These are phyloP conservation scores for Aspergillus sp. DNA, from an alignment of 2,329 filamentous ascomycete species.

Conservation along the genomic window DNA sequence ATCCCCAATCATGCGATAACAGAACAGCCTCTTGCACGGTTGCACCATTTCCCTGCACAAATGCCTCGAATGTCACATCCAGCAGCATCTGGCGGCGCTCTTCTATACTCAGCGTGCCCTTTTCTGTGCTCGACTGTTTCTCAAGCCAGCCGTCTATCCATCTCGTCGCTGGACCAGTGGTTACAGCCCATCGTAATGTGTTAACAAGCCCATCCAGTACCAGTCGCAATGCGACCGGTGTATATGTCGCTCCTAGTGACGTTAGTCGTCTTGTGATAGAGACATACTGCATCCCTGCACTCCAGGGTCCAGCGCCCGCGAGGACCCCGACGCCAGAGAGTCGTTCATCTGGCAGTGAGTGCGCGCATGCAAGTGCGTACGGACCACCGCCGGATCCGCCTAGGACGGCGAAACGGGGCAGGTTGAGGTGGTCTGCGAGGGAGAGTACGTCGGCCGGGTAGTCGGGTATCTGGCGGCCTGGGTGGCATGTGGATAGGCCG, in stretches of 20 bases:
- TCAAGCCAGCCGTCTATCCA: neutral
- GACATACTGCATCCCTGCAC: slow-evolving; percentile 32
- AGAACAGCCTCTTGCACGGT: slow-evolving; percentile 28
- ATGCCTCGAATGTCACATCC: slow-evolving; percentile 24
- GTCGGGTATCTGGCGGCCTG: slow-evolving; percentile 39
- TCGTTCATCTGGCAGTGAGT: slow-evolving; percentile 30
- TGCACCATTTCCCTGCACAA: slow-evolving; percentile 25
- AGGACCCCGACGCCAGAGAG: slow-evolving; percentile 41
- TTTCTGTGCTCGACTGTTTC: neutral
- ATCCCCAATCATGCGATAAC: slow-evolving; percentile 30
- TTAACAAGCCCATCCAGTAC: neutral
- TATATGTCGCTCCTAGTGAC: neutral
- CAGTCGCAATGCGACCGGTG: neutral
- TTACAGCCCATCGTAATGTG: neutral
- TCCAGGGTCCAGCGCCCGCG: slow-evolving; percentile 35
- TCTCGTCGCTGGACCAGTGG: neutral
- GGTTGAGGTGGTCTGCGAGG: slow-evolving; percentile 41
- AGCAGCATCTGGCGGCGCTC: slow-evolving; percentile 3
- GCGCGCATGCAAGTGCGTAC: slow-evolving; percentile 49
- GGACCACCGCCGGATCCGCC: slow-evolving; percentile 50
- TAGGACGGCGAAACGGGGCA: slow-evolving; percentile 45
- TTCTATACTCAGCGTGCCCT: neutral
- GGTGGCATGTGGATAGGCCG: slow-evolving; percentile 43
- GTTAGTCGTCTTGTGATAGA: slow-evolving; percentile 13
- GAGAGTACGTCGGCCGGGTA: slow-evolving; percentile 45